phyloP scores from a whole-genome alignment of 2,329 filamentous ascomycete genomes.

The Cryphonectria nitschkei region DNA sequence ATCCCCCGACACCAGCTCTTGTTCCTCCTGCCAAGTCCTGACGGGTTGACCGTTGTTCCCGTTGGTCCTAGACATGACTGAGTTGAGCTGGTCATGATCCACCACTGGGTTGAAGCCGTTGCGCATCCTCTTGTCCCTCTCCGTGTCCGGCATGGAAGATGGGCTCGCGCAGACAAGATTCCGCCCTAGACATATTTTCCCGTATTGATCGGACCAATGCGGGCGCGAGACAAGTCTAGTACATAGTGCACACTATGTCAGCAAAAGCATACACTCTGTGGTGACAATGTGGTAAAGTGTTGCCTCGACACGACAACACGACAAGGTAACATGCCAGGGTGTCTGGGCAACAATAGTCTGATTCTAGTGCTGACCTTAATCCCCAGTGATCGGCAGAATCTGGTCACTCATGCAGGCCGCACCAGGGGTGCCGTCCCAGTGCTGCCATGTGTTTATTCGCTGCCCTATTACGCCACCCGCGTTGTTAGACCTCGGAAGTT shows the following conservation, averaged over 20 bases:
- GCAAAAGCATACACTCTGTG: neutral
- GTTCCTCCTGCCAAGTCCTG: neutral
- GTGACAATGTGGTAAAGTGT: neutral
- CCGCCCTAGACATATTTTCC: neutral
- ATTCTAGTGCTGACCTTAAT: constrained; percentile 10
- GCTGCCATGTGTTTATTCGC: neutral
- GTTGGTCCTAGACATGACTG: neutral
- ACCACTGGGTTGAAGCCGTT: neutral
- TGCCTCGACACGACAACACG: neutral
- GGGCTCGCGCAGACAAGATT: neutral
- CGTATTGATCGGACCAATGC: neutral
- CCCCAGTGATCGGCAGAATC: neutral
- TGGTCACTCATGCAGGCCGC: neutral
- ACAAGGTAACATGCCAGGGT: neutral
- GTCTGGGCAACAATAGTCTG: constrained; percentile 14
- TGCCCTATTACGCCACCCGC: constrained; percentile 6
- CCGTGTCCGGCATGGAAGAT: neutral
- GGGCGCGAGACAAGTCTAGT: neutral
- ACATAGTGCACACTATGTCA: neutral
- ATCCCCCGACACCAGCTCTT: neutral
- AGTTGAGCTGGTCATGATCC: neutral
- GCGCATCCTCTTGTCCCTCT: neutral
- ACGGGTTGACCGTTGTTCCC: neutral
- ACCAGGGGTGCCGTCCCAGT: neutral
- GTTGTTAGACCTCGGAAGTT: neutral